These are phyloP conservation scores for Suillus paluster DNA, from an alignment of 768 basidiomycete species.

Conservation along the genomic window DNA sequence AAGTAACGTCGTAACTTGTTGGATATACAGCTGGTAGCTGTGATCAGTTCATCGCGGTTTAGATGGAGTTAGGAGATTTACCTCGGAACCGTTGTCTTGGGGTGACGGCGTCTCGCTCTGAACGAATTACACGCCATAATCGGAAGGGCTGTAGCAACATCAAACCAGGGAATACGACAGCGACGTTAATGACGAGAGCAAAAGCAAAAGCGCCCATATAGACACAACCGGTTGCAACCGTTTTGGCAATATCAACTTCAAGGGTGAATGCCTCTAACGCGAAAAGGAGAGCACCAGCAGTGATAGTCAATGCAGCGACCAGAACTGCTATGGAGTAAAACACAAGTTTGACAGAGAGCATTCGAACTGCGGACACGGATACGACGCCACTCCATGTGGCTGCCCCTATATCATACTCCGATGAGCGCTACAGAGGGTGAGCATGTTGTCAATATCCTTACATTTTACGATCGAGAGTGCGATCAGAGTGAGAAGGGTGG, in stretches of 20 bases:
- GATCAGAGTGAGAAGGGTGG: slow-evolving; percentile 59
- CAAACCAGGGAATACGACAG: slow-evolving; percentile 71
- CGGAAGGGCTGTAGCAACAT: slow-evolving; percentile 74
- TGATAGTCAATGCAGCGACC: slow-evolving; percentile 63
- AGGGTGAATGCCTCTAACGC: slow-evolving; percentile 61
- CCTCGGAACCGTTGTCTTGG: slow-evolving; percentile 82
- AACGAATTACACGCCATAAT: slow-evolving; percentile 58
- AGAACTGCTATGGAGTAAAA: slow-evolving; percentile 62
- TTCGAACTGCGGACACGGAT: slow-evolving; percentile 65
- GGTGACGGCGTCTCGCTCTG: slow-evolving; percentile 65
- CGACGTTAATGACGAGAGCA: slow-evolving; percentile 61
- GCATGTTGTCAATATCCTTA: slow-evolving; percentile 38
- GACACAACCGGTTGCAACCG: slow-evolving; percentile 70
- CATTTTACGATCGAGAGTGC: slow-evolving; percentile 58
- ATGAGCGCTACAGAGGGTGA: neutral
- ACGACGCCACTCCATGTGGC: slow-evolving; percentile 57
- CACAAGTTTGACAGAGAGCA: slow-evolving; percentile 61
- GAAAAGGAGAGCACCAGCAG: slow-evolving; percentile 72
- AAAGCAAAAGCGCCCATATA: slow-evolving; percentile 70
- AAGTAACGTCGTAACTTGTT: slow-evolving; percentile 68
- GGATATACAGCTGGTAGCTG: slow-evolving; percentile 66
- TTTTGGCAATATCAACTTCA: slow-evolving; percentile 39
- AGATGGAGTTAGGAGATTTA: slow-evolving; percentile 36
- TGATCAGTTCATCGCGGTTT: slow-evolving; percentile 4
- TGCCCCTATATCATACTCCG: slow-evolving; percentile 43